These are phyloP conservation scores for Moricandia moricandioides DNA, from an alignment of 345 rosid genomes.

Conservation along the genomic window DNA sequence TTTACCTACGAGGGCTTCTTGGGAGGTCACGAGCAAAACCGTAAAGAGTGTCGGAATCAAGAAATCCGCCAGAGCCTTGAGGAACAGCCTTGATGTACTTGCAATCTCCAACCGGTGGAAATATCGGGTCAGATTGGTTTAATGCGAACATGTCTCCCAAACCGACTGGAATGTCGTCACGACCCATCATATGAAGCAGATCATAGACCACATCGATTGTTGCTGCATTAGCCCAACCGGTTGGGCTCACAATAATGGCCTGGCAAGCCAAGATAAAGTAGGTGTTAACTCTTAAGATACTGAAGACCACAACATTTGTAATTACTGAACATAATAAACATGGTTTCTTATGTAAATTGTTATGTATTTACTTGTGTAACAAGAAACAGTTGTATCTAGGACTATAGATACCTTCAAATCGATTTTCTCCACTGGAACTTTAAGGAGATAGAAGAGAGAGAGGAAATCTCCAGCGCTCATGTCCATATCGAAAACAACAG, in stretches of 20 bases:
- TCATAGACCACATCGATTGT: slow-evolving; percentile 81
- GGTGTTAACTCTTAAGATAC: background rate
- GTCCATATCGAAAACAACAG: slow-evolving; percentile 87
- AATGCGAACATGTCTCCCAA: slow-evolving; percentile 63
- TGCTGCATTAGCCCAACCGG: slow-evolving; percentile 96
- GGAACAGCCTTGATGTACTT: slow-evolving; percentile 70
- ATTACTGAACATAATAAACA: background rate
- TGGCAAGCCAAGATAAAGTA: slow-evolving; percentile 24
- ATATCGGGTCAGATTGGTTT: slow-evolving; percentile 60
- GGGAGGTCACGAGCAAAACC: slow-evolving; percentile 85
- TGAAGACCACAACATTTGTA: background rate
- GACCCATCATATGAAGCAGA: slow-evolving; percentile 97
- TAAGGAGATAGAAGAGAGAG: slow-evolving; percentile 76
- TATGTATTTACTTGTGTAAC: background rate
- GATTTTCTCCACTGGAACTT: slow-evolving; percentile 67
- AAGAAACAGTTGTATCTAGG: background rate
- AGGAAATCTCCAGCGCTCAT: slow-evolving; percentile 96
- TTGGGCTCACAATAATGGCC: slow-evolving; percentile 85
- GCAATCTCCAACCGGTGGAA: slow-evolving; percentile 67
- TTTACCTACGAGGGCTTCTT: slow-evolving; percentile 74
- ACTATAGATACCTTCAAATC: slow-evolving; percentile 56
- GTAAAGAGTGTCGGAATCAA: slow-evolving; percentile 86
- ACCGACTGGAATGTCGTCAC: slow-evolving; percentile 87
- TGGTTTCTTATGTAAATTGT: background rate
- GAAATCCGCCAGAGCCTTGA: slow-evolving; percentile 77